A percentile compares a stretch with the other conserved stretches of the same genome.
These are phyloP conservation scores for Pseudogymnoascus sp. DNA, from an alignment of 2,329 filamentous ascomycete genomes.

Conservation along the genomic window DNA sequence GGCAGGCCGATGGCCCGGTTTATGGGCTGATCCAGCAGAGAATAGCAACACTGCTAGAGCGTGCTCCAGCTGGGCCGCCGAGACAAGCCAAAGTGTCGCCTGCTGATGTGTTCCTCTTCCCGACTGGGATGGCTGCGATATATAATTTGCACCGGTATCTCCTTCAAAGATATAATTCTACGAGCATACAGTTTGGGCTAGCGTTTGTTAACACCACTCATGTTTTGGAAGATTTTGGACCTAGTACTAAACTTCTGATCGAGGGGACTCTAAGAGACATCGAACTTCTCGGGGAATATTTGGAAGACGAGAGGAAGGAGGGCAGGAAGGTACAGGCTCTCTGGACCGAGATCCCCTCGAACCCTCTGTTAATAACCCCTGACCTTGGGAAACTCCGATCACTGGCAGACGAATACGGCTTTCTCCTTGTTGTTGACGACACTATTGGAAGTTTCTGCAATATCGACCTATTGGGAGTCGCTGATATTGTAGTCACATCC, in stretches of 20 bases:
- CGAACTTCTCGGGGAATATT: constrained; percentile 37
- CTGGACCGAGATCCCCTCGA: constrained; percentile 43
- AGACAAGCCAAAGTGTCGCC: background rate
- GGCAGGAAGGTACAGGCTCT: constrained; percentile 38
- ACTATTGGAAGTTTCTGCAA: constrained; percentile 32
- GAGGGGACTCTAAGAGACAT: constrained; percentile 36
- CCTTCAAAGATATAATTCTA: constrained; percentile 27
- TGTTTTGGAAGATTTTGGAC: constrained; percentile 36
- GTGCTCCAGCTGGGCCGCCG: too few species aligned
- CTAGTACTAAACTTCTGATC: constrained; percentile 41
- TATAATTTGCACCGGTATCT: constrained; percentile 33
- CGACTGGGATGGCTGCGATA: background rate
- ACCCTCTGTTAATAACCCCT: constrained; percentile 37
- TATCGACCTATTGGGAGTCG: constrained; percentile 38
- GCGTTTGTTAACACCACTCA: constrained; percentile 44
- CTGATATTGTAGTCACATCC: constrained; percentile 44
- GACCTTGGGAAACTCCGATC: constrained; percentile 33
- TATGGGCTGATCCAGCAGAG: too few species aligned
- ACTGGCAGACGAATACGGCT: constrained; percentile 33
- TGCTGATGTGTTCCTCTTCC: background rate
- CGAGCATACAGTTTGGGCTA: constrained; percentile 41
- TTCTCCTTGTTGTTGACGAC: constrained; percentile 31
- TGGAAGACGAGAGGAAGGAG: constrained; percentile 27
- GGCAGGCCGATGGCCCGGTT: too few species aligned
- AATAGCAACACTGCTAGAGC: too few species aligned